Evolutionary conservation across 2,329 filamentous ascomycete species (phyloP).

Genomic region (Fusarium sp.): DNA sequence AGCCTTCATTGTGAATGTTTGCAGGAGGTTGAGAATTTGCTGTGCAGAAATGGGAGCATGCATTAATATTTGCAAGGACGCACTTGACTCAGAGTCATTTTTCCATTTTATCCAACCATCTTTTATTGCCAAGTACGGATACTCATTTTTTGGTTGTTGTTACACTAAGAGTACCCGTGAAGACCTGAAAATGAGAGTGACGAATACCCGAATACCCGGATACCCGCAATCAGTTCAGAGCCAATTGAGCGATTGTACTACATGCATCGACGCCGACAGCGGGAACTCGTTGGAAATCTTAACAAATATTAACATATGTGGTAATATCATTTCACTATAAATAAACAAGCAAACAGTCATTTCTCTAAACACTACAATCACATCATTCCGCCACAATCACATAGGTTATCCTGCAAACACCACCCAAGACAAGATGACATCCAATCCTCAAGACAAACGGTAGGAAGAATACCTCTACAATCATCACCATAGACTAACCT

Average conservation of each 20-base stretch:
- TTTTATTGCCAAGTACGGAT: neutral
- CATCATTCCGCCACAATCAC: no score
- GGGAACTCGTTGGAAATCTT: neutral
- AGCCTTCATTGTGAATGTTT: conserved; percentile 55
- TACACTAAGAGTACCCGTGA: no score
- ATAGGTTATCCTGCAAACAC: no score
- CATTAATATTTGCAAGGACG: no score
- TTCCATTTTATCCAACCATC: fast-evolving
- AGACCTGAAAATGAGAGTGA: no score
- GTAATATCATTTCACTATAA: neutral
- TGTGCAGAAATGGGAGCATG: no score
- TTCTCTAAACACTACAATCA: neutral
- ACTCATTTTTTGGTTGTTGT: neutral
- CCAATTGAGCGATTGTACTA: no score
- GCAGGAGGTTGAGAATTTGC: no score
- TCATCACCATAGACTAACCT: fast-evolving
- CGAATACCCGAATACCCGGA: conserved; percentile 15
- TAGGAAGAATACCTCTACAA: fast-evolving
- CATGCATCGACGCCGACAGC: no score
- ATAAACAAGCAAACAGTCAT: no score
- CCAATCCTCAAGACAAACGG: neutral
- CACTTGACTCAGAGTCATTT: no score
- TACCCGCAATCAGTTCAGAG: neutral
- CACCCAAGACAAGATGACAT: neutral
- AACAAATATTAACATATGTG: fast-evolving